Evolutionary conservation across 2,329 filamentous ascomycete species (phyloP).

Genomic region (Ilyonectria mors-panacis): DNA sequence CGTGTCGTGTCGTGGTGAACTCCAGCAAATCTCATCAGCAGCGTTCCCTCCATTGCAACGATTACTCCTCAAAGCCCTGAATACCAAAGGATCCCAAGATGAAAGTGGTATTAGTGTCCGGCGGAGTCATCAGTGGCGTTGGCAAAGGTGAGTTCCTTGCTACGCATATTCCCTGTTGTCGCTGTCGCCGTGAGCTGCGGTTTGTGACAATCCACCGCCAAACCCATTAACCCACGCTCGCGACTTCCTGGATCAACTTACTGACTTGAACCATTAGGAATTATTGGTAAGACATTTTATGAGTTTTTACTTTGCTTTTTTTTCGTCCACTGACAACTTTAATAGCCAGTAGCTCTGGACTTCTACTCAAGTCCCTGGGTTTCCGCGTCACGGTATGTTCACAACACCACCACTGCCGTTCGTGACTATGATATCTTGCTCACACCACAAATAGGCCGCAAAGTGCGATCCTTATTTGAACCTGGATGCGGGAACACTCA

Average conservation of each 20-base stretch:
- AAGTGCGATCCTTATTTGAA: conserved; percentile 69
- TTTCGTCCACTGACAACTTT: conserved; percentile 20
- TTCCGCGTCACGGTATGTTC: conserved; percentile 73
- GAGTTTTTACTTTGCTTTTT: not conserved
- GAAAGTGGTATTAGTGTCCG: conserved; percentile 41
- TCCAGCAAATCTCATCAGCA: conserved; percentile 20
- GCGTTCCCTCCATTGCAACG: conserved; percentile 9
- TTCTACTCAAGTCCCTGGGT: conserved; percentile 85
- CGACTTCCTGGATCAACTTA: not conserved
- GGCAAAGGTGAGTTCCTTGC: conserved; percentile 34
- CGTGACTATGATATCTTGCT: conserved; percentile 5
- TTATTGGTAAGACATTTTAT: conserved; percentile 9
- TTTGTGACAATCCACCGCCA: not conserved
- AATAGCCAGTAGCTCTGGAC: conserved; percentile 63
- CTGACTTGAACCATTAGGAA: conserved; percentile 21
- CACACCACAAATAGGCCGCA: conserved; percentile 46
- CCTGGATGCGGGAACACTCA: conserved; percentile 51
- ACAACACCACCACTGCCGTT: not conserved
- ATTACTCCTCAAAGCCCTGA: not conserved
- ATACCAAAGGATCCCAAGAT: conserved; percentile 27
- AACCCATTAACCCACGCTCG: not conserved
- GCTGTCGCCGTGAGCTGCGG: not conserved
- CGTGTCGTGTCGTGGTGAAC: conserved; percentile 27
- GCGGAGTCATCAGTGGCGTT: conserved; percentile 41
- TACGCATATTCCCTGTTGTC: not conserved